phyloP scores from a whole-genome alignment of 2,329 filamentous ascomycete genomes.

The Pseudopyricularia javanii region DNA sequence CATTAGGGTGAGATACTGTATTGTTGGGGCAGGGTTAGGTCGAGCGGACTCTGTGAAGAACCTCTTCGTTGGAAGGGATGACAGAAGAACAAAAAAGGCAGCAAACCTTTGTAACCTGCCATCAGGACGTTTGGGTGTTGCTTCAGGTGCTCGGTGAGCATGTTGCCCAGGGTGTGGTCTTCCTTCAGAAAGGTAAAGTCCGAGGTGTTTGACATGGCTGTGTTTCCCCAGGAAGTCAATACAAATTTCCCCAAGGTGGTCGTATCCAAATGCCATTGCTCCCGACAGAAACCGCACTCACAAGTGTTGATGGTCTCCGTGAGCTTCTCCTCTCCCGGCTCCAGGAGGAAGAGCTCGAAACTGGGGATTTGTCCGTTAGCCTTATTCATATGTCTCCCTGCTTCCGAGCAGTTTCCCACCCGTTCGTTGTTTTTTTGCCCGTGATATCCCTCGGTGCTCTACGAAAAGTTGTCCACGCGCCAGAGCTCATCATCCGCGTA shows the following conservation, averaged over 20 bases:
- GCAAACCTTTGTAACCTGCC: slow-evolving; percentile 76
- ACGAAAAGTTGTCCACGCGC: too few species aligned
- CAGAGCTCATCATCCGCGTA: too few species aligned
- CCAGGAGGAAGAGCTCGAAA: slow-evolving; percentile 86
- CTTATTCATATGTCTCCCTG: too few species aligned
- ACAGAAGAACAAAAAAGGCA: background rate
- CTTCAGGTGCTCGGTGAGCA: slow-evolving; percentile 76
- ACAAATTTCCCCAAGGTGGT: background rate
- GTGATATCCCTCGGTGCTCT: too few species aligned
- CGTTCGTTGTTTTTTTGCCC: too few species aligned
- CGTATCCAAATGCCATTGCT: background rate
- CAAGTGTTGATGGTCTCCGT: slow-evolving; percentile 46
- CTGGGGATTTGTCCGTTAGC: slow-evolving; percentile 30
- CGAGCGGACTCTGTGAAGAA: too few species aligned
- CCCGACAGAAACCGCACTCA: background rate
- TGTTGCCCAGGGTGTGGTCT: slow-evolving; percentile 89
- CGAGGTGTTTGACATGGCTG: slow-evolving; percentile 86
- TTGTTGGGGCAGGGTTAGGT: background rate
- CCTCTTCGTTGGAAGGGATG: background rate
- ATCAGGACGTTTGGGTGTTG: slow-evolving; percentile 76
- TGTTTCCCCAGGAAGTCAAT: slow-evolving; percentile 2
- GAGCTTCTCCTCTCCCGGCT: slow-evolving; percentile 85
- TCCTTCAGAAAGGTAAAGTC: slow-evolving; percentile 95
- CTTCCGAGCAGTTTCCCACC: too few species aligned
- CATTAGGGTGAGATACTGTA: slow-evolving; percentile 46